Base-by-base conservation (phyloP, 225 moss, liverwort and hornwort species). In the Bryum argenteum region DNA sequence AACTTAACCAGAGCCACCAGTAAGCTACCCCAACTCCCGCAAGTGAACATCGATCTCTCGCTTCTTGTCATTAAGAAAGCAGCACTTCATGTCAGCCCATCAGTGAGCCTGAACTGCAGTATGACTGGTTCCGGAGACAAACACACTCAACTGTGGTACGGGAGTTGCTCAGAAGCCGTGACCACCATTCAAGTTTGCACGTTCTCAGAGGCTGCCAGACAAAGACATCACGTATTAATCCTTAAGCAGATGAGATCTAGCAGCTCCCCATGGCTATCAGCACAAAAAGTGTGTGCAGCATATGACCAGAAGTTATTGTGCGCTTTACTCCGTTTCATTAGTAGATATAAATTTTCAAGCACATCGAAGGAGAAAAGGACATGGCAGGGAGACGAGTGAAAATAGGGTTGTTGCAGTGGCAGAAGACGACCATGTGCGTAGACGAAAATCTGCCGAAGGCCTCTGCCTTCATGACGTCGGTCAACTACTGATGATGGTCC, bases 391-490 rank as follows among this genome's bases (percentile, higher is more conserved):
- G 73, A 70, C 74, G 72, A 81, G 69, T 64, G 66, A 78, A 74
- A 78, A 40, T 61, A 18, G 70, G 78, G 55, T 56, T 66, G 70
- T 28, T 65, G 65, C 81, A 80, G 75, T 80, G 71, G 71, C 80
- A 72, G 81, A 54, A 74, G 78, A 61, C 55, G 54, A 74, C 78
- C 81, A 72, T 66, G 70, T 78, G 78, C 81, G 66, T 74, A 66
- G 66, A 72, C 73, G 69, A 61, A 71, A 76, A 56, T 33, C 42
- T 64, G 69, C 57, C 26, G 50, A 15, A 48, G 48, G 15, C 15
- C 33, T 50, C 60, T 71, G 52, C 69, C 64, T 61, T 48, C 22
- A 20, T 67, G 14, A 65, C 63, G 56, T 62, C 44, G 55, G 78
- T 72, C 81, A 74, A 72, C 77, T 41, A 65, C 45, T 70, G 38